These are phyloP conservation scores for Paxillus involutus DNA, from an alignment of 768 basidiomycete species.

Conservation along the genomic window DNA sequence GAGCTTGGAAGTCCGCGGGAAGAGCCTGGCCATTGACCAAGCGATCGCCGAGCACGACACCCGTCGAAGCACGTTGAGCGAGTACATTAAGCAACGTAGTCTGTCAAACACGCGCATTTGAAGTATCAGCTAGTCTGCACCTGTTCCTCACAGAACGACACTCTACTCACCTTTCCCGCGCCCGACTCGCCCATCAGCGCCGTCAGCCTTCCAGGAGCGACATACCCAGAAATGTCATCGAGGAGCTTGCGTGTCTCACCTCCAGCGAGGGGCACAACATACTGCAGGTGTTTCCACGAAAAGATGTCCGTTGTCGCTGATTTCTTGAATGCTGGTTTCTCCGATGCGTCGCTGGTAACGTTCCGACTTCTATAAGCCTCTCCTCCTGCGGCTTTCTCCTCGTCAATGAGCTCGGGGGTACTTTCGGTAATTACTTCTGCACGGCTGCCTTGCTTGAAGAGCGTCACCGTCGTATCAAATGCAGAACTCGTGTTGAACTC, in stretches of 20 bases:
- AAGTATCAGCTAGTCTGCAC: not conserved
- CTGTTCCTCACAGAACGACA: not conserved
- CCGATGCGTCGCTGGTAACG: too few species aligned
- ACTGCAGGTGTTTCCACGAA: conserved; percentile 74
- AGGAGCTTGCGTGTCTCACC: conserved; percentile 41
- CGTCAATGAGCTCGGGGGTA: conserved; percentile 9
- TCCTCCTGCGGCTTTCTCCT: conserved; percentile 10
- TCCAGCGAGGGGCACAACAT: conserved; percentile 50
- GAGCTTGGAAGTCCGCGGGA: conserved; percentile 60
- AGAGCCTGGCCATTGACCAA: conserved; percentile 55
- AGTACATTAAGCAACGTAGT: conserved; percentile 61
- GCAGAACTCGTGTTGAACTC: conserved; percentile 31
- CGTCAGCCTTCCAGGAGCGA: conserved; percentile 49
- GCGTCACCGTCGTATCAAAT: conserved; percentile 30
- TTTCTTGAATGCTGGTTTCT: conserved; percentile 35
- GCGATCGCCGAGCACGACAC: conserved; percentile 50
- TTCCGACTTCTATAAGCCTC: not conserved
- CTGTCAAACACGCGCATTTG: conserved; percentile 20
- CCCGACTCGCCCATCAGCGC: conserved; percentile 50
- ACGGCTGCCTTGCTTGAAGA: conserved; percentile 17
- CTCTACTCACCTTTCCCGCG: conserved; percentile 24
- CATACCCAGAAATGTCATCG: conserved; percentile 47
- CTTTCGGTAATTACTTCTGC: not conserved
- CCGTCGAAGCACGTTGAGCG: conserved; percentile 47
- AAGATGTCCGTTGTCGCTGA: conserved; percentile 51